Conservation (phyloP, 2,329 filamentous ascomycete genomes). For the Fusarium siculi region DNA sequence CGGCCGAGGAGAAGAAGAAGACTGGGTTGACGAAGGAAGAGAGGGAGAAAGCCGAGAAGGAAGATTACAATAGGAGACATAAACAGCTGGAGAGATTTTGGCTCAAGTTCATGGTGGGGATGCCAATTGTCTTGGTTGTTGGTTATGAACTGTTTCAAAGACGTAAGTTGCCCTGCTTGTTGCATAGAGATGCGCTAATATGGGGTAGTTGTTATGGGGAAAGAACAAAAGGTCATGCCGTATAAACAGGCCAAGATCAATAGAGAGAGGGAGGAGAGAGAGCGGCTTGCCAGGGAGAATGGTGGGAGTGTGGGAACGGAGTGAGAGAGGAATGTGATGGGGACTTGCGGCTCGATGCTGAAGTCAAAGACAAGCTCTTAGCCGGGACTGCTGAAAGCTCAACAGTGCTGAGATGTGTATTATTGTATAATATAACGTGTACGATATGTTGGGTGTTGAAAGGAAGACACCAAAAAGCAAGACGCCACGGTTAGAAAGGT, state of each 20-base stretch:
- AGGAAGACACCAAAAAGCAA: background rate
- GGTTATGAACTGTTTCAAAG: constrained; percentile 65
- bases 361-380: background rate
- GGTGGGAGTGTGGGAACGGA: background rate
- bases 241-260: constrained; percentile 11
- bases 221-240: constrained; percentile 42
- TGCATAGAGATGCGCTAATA: background rate
- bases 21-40: constrained; percentile 23
- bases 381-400: background rate
- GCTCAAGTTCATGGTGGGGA: constrained; percentile 59
- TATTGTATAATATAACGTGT: constrained; percentile 8
- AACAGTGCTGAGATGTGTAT: background rate
- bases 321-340: background rate
- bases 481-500: background rate
- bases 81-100: constrained; percentile 58
- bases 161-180: constrained; percentile 50
- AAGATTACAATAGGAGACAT: constrained; percentile 57
- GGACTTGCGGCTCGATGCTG: too few species aligned
- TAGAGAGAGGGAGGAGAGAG: background rate
- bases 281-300: background rate
- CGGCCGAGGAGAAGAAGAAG: background rate
- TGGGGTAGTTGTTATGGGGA: constrained; percentile 46
- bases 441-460: background rate
- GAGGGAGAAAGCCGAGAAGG: constrained; percentile 31
- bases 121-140: constrained; percentile 65